Evolutionary conservation across 2,329 filamentous ascomycete genomes (phyloP).

Genomic region (Fusarium brachygibbosum): DNA sequence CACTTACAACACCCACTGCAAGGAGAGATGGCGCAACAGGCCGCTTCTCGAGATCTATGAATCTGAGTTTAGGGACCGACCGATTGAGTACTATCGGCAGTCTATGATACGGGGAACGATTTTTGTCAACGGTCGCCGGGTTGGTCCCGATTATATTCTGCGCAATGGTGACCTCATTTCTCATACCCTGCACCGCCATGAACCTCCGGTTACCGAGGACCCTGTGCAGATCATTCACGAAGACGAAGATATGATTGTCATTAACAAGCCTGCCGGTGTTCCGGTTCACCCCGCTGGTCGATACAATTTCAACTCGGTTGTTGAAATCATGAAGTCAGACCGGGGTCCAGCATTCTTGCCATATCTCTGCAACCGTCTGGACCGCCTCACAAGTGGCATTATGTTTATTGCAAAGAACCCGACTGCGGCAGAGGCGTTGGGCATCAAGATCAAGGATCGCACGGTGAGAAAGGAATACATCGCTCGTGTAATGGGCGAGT

Average conservation of each 20-base stretch:
- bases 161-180: conserved; percentile 93
- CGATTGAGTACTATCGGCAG: conserved; percentile 85
- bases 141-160: conserved; percentile 77
- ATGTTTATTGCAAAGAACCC: conserved; percentile 97
- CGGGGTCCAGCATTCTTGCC: conserved; percentile 68
- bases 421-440: conserved; percentile 82
- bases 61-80: conserved; percentile 91
- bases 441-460: conserved; percentile 80
- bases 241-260: conserved; percentile 92
- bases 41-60: conserved; percentile 88
- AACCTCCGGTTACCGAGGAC: conserved; percentile 88
- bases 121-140: conserved; percentile 80
- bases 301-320: conserved; percentile 94
- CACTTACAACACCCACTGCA: conserved; percentile 96
- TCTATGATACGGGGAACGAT: conserved; percentile 87
- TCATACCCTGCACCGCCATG: conserved; percentile 94
- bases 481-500: conserved; percentile 89
- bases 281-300: conserved; percentile 95
- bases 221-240: conserved; percentile 89
- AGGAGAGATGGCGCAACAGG: conserved; percentile 90
- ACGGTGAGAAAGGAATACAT: conserved; percentile 96
- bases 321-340: conserved; percentile 92
- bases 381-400: conserved; percentile 92
- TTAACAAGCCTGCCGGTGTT: conserved; percentile 95
- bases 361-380: conserved; percentile 89